Evolutionary conservation across 805 yeast genomes (phyloP).

Genomic region (Alloascoidea africana): DNA sequence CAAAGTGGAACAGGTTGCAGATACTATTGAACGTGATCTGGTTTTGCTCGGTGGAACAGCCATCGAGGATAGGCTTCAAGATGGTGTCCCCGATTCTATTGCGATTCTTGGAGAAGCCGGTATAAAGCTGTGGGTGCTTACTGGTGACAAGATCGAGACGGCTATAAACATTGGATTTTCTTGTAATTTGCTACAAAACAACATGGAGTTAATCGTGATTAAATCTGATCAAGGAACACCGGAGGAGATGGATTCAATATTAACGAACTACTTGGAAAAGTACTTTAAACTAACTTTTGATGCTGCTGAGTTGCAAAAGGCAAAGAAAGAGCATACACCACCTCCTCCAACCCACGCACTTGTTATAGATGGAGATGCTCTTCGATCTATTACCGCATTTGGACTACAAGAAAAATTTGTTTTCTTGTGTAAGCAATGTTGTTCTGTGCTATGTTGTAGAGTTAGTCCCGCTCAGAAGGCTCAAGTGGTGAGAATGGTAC

Average conservation of each 20-base stretch:
- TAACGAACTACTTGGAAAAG: conserved; percentile 36
- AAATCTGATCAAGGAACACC: conserved; percentile 16
- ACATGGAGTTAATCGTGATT: conserved; percentile 54
- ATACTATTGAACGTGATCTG: conserved; percentile 43
- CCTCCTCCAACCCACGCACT: conserved; percentile 44
- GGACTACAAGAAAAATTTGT: conserved; percentile 35
- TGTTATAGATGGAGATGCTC: conserved; percentile 57
- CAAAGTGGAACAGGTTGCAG: conserved; percentile 34
- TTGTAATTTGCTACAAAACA: conserved; percentile 52
- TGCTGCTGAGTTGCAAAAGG: conserved; percentile 27
- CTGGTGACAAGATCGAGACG: conserved; percentile 75
- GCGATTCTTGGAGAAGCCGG: conserved; percentile 55
- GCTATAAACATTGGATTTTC: conserved; percentile 76
- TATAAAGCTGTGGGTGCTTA: conserved; percentile 68
- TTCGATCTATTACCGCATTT: conserved; percentile 14
- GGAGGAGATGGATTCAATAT: conserved; percentile 16
- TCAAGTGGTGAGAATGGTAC: conserved; percentile 54
- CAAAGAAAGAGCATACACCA: conserved; percentile 47
- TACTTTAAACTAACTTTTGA: conserved; percentile 28
- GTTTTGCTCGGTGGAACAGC: conserved; percentile 64
- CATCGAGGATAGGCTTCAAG: conserved; percentile 65
- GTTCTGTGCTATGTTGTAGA: conserved; percentile 69
- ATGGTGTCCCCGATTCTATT: conserved; percentile 66
- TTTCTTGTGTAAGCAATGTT: conserved; percentile 59
- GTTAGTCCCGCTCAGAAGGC: conserved; percentile 82